These are phyloP conservation scores for Helenozyma baotianmanensis DNA, from an alignment of 805 yeast species.

Conservation along the genomic window DNA sequence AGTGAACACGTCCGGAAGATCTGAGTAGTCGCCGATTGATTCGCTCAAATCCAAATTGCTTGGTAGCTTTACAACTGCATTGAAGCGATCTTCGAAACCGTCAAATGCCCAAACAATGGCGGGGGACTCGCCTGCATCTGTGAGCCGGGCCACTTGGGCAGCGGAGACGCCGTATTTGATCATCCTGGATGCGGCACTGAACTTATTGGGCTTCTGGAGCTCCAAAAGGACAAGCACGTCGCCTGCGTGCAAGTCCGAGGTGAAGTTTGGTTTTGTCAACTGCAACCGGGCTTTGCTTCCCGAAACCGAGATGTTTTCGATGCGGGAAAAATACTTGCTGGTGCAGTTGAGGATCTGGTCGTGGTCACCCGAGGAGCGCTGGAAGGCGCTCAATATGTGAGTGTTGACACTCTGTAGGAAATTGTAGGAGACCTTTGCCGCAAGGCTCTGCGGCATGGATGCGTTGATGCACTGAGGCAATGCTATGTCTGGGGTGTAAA, in stretches of 20 bases:
- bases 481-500: too few species aligned
- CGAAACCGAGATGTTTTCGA: slow-evolving; percentile 8
- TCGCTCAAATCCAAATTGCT: neutral
- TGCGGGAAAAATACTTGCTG: slow-evolving; percentile 28
- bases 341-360: slow-evolving; percentile 11
- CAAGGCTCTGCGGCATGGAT: too few species aligned
- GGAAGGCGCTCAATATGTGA: too few species aligned
- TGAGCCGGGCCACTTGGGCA: slow-evolving; percentile 12
- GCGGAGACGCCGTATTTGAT: slow-evolving; percentile 20
- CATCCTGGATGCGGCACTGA: slow-evolving; percentile 16
- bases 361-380: too few species aligned
- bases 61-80: slow-evolving; percentile 9
- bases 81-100: slow-evolving; percentile 9
- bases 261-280: neutral
- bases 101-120: slow-evolving; percentile 3
- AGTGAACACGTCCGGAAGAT: too few species aligned
- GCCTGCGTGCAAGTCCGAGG: neutral
- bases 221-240: slow-evolving; percentile 18
- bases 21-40: too few species aligned
- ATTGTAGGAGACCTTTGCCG: too few species aligned
- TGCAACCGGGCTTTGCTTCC: slow-evolving; percentile 9
- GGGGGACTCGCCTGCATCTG: neutral
- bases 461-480: too few species aligned
- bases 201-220: slow-evolving; percentile 24
- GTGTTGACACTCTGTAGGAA: too few species aligned